phyloP scores from a whole-genome alignment of 257 asterid species.

The Linaria vulgaris region DNA sequence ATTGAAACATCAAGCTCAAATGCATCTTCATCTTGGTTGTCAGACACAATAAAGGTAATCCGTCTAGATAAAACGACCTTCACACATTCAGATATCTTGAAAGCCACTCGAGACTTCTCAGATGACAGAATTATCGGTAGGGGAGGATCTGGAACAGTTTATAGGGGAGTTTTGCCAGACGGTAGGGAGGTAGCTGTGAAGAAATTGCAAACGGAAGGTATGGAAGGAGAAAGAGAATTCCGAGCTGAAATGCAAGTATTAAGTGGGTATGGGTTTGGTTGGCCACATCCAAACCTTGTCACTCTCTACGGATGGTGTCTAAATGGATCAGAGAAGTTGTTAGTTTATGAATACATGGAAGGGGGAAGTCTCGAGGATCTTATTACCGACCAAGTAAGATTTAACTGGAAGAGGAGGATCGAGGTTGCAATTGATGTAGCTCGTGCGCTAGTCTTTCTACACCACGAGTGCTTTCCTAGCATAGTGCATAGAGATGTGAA shows the following conservation, averaged over 20 bases:
- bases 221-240: conserved; percentile 86
- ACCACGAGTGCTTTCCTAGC: conserved; percentile 85
- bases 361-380: conserved; percentile 81
- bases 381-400: conserved; percentile 44
- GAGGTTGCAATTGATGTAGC: conserved; percentile 78
- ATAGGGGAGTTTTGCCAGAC: conserved; percentile 76
- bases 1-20: conserved; percentile 53
- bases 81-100: conserved; percentile 80
- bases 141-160: conserved; percentile 89
- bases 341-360: conserved; percentile 90
- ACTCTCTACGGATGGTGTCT: conserved; percentile 89
- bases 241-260: conserved; percentile 89
- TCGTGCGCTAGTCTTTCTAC: conserved; percentile 69
- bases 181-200: conserved; percentile 85
- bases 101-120: conserved; percentile 73
- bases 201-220: conserved; percentile 73
- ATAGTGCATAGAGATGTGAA: conserved; percentile 90
- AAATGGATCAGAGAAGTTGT: conserved; percentile 70
- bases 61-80: conserved; percentile 76
- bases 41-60: conserved; percentile 61
- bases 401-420: conserved; percentile 61
- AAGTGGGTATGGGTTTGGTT: conserved; percentile 69
- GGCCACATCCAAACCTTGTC: conserved; percentile 98
- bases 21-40: conserved; percentile 70
- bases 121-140: conserved; percentile 75